Percentiles rank a stretch among this genome's conserved stretches.
Evolutionary conservation across 108 stramenopile genomes (phyloP).

Genomic region (Skeletonema costatum): DNA sequence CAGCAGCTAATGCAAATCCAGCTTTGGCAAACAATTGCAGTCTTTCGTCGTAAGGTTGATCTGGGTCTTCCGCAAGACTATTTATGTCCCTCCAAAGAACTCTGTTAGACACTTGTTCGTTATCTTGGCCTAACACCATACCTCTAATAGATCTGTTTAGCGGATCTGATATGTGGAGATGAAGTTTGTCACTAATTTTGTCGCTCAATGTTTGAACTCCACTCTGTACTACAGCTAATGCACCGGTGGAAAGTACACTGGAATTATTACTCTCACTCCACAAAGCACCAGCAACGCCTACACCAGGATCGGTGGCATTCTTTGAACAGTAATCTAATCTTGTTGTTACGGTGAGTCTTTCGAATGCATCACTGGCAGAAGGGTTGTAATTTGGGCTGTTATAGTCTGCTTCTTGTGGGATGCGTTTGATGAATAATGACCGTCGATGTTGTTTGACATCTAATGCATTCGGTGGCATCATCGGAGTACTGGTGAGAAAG

Average conservation of each 20-base stretch:
- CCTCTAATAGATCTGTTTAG: too few relatives aligned
- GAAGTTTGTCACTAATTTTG: background rate
- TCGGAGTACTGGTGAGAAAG: background rate
- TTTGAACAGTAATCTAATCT: slow-evolving; percentile 6
- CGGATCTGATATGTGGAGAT: background rate
- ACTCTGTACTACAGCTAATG: background rate
- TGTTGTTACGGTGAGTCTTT: background rate
- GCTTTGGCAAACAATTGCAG: slow-evolving; percentile 14
- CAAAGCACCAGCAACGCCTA: slow-evolving; percentile 7
- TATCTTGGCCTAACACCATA: background rate
- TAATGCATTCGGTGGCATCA: background rate
- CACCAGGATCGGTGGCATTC: background rate
- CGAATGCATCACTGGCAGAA: slow-evolving; percentile 11
- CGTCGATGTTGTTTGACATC: background rate
- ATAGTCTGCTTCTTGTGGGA: slow-evolving; percentile 21
- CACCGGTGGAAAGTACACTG: background rate
- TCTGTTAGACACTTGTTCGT: background rate
- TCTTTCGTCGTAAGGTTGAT: slow-evolving; percentile 27
- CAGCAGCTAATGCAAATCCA: slow-evolving; percentile 13
- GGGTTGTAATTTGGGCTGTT: slow-evolving; percentile 8
- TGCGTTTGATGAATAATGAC: slow-evolving; percentile 6
- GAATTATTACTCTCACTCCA: slow-evolving; percentile 8
- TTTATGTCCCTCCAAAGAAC: slow-evolving; percentile 17
- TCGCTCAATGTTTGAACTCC: slow-evolving; percentile 2
- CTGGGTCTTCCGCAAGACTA: slow-evolving; percentile 8